These are phyloP conservation scores for Skeletonema tropicum DNA, from an alignment of 108 stramenopile species.

Conservation along the genomic window DNA sequence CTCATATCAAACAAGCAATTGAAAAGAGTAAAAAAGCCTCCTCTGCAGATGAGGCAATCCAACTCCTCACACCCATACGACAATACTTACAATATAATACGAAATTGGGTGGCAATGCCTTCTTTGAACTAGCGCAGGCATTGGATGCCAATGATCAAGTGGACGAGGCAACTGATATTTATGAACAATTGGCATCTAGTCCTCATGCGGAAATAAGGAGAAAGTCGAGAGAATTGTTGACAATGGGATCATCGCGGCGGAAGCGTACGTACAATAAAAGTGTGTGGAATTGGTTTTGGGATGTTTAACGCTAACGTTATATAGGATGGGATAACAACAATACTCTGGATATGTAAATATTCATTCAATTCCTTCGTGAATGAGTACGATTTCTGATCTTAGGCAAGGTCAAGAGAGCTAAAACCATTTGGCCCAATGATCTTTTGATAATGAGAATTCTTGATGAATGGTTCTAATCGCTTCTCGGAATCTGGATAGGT, in stretches of 20 bases:
- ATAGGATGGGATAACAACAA: too few species aligned
- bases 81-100: conserved; percentile 19
- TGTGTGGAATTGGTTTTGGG: conserved; percentile 24
- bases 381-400: neutral
- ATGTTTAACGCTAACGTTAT: neutral
- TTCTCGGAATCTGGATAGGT: conserved; percentile 9
- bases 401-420: neutral
- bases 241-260: conserved; percentile 6
- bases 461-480: conserved; percentile 8
- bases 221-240: conserved; percentile 7
- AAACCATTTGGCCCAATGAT: conserved; percentile 1
- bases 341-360: too few species aligned
- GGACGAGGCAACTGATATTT: conserved; percentile 16
- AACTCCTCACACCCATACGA: conserved; percentile 10
- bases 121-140: conserved; percentile 15
- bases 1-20: neutral
- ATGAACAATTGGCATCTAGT: neutral
- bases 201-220: conserved; percentile 13
- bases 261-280: conserved; percentile 8
- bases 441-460: conserved; percentile 1
- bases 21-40: conserved; percentile 9
- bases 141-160: conserved; percentile 18
- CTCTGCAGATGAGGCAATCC: conserved; percentile 13
- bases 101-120: conserved; percentile 18
- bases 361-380: too few species aligned